Percentiles rank a stretch among this genome's conserved stretches.
Conservation (phyloP, 2,329 filamentous ascomycete genomes). For the Fusarium albidum region DNA sequence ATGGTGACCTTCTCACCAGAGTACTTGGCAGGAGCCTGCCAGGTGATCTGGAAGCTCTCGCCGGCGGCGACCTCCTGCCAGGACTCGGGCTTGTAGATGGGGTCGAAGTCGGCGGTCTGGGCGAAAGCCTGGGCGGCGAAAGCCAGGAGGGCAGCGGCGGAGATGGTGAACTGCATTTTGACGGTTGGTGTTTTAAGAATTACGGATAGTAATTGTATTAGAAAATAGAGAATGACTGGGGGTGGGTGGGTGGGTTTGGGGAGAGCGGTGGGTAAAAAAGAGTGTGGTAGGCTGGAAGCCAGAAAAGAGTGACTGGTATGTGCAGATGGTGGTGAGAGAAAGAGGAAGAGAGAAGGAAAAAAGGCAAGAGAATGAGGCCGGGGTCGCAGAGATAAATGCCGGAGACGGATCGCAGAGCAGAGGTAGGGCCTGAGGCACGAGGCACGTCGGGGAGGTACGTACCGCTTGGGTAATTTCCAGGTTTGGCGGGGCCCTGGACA, state of each 20-base stretch:
- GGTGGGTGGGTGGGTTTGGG: slow-evolving; percentile 19
- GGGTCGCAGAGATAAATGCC: slow-evolving; percentile 38
- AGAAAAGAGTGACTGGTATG: slow-evolving; percentile 45
- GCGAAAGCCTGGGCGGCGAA: slow-evolving; percentile 60
- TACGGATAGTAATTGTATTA: slow-evolving; percentile 30
- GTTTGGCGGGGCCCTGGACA: slow-evolving; percentile 18
- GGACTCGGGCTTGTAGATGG: slow-evolving; percentile 56
- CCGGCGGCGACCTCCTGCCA: slow-evolving; percentile 58
- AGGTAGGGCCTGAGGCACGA: slow-evolving; percentile 13
- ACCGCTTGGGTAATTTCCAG: slow-evolving; percentile 20
- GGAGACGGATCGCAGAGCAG: slow-evolving; percentile 18
- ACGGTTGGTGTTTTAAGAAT: slow-evolving; percentile 36
- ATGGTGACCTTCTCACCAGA: slow-evolving; percentile 58
- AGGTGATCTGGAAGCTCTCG: slow-evolving; percentile 58
- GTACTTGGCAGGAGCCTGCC: slow-evolving; percentile 54
- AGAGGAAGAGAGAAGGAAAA: slow-evolving; percentile 22
- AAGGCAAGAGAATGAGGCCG: slow-evolving; percentile 21
- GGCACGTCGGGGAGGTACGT: slow-evolving; percentile 19
- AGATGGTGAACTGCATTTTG: slow-evolving; percentile 64
- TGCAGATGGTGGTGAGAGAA: slow-evolving; percentile 33
- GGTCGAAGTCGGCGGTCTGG: slow-evolving; percentile 65
- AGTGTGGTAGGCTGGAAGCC: slow-evolving; percentile 43
- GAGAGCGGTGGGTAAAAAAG: slow-evolving; percentile 39
- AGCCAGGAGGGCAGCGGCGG: slow-evolving; percentile 59
- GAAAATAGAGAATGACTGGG: slow-evolving; percentile 27